These are phyloP conservation scores for Aotearoamyces nothofagi DNA, from an alignment of 2,329 filamentous ascomycete genomes.

Conservation along the genomic window DNA sequence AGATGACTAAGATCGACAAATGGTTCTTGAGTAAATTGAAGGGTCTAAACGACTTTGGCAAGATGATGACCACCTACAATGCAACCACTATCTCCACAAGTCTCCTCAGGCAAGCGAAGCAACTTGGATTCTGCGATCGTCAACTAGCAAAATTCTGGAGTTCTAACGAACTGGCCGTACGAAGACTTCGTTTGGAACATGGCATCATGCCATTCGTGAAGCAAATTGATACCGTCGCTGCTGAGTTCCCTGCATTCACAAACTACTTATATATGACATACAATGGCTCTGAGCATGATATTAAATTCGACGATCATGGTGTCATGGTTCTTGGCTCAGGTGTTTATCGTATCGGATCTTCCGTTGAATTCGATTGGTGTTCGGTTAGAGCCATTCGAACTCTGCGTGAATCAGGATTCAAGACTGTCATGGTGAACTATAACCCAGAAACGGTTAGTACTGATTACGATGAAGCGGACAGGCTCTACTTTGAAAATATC, in stretches of 20 bases:
- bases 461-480: conserved; percentile 89
- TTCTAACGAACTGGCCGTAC: conserved; percentile 84
- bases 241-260: conserved; percentile 85
- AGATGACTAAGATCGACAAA: conserved; percentile 96
- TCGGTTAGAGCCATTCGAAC: conserved; percentile 90
- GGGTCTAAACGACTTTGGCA: conserved; percentile 78
- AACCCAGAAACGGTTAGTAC: conserved; percentile 85
- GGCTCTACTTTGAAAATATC: conserved; percentile 93
- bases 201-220: conserved; percentile 84
- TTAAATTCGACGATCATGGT: conserved; percentile 75
- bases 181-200: conserved; percentile 69
- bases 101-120: conserved; percentile 72
- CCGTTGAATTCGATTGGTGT: conserved; percentile 98
- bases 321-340: conserved; percentile 94
- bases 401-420: conserved; percentile 66
- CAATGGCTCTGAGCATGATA: conserved; percentile 76
- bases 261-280: conserved; percentile 97
- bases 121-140: conserved; percentile 84
- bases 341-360: conserved; percentile 93
- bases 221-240: conserved; percentile 96
- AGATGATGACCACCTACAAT: conserved; percentile 54
- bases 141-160: conserved; percentile 90
- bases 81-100: conserved; percentile 48
- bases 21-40: conserved; percentile 94
- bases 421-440: conserved; percentile 93